These are phyloP conservation scores for Phytophthora macrochlamydospora DNA, from an alignment of 352 stramenopile genomes.

Conservation along the genomic window DNA sequence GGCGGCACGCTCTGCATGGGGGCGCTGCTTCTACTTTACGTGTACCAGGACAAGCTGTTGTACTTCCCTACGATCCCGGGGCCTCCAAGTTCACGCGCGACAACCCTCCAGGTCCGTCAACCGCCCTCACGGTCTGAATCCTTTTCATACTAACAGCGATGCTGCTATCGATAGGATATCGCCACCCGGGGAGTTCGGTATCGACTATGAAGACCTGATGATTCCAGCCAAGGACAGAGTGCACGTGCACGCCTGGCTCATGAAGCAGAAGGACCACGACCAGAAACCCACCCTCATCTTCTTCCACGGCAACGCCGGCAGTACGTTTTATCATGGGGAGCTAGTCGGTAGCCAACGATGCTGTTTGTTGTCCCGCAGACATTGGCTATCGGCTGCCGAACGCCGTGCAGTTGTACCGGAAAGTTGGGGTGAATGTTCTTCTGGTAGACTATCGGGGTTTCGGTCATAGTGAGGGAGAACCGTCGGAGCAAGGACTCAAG, in stretches of 20 bases:
- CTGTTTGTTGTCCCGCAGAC: conserved; percentile 48
- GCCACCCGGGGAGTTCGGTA: conserved; percentile 85
- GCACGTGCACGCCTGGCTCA: conserved; percentile 91
- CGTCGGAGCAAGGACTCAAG: conserved; percentile 90
- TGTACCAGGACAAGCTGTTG: conserved; percentile 83
- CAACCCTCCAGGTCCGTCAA: conserved; percentile 62
- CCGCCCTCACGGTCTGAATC: background rate
- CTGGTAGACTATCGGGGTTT: conserved; percentile 96
- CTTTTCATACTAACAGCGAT: conserved; percentile 3
- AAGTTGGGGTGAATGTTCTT: conserved; percentile 90
- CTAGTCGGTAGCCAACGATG: background rate
- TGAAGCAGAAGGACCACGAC: conserved; percentile 78
- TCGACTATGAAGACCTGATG: conserved; percentile 91
- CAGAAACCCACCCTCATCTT: conserved; percentile 91
- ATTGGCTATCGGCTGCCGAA: conserved; percentile 95
- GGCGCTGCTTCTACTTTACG: conserved; percentile 74
- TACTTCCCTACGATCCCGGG: conserved; percentile 84
- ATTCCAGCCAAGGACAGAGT: conserved; percentile 87
- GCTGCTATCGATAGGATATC: conserved; percentile 64
- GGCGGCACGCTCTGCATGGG: conserved; percentile 61
- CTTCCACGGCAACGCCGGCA: conserved; percentile 95
- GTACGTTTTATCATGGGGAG: conserved; percentile 35
- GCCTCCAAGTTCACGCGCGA: conserved; percentile 82
- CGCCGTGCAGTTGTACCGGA: conserved; percentile 88
- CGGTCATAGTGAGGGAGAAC: conserved; percentile 88